Conservation (phyloP, 495 filamentous ascomycete species). For the Neurospora cerealis region DNA sequence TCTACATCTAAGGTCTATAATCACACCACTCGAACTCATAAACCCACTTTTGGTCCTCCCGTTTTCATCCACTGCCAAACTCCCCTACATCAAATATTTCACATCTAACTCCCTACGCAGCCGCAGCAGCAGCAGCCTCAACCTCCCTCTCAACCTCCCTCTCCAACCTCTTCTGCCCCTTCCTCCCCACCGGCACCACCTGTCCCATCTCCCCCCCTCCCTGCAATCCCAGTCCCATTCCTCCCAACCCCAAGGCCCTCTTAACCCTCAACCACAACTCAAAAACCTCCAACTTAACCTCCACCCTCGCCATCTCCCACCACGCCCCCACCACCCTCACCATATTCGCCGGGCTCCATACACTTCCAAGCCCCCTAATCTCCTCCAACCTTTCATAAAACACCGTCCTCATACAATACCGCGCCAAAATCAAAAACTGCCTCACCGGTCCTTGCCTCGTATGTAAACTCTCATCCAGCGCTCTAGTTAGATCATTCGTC, state of each 20-base stretch:
- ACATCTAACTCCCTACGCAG: not conserved
- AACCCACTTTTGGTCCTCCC: not conserved
- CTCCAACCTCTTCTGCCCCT: not conserved
- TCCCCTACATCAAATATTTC: not conserved
- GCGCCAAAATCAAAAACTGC: slow-evolving; percentile 86
- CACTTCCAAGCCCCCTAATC: slow-evolving; percentile 35
- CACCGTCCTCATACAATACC: slow-evolving; percentile 83
- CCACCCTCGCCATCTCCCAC: slow-evolving; percentile 40
- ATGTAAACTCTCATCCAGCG: slow-evolving; percentile 86
- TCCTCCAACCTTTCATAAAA: slow-evolving; percentile 77
- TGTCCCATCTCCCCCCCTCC: not conserved
- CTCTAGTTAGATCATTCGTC: slow-evolving; percentile 94
- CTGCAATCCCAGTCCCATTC: not conserved
- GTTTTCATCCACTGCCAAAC: not conserved
- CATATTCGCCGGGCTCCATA: slow-evolving; percentile 35
- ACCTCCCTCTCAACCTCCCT: not conserved
- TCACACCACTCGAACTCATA: not conserved
- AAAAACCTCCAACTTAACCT: slow-evolving; percentile 44
- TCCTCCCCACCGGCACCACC: not conserved
- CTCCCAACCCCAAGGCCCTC: slow-evolving; percentile 30
- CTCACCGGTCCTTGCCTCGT: slow-evolving; percentile 80
- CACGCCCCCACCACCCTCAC: slow-evolving; percentile 38
- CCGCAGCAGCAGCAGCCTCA: not conserved
- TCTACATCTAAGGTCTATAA: not conserved
- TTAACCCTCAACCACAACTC: slow-evolving; percentile 49